Evolutionary conservation across 2,329 filamentous ascomycete species (phyloP).

Genomic region (Talaromyces sp.): DNA sequence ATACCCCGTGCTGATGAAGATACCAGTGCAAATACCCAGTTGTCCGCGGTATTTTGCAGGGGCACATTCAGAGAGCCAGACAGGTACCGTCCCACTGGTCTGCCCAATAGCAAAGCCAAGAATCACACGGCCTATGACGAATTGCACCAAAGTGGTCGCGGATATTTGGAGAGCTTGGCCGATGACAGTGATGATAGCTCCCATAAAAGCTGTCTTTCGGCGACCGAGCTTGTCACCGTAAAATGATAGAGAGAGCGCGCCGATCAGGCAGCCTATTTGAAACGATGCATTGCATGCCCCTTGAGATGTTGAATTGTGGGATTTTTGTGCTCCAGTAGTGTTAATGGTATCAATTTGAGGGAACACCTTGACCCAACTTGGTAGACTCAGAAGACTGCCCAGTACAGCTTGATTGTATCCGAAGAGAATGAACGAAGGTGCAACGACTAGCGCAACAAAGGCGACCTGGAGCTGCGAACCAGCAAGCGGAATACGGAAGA

Average conservation of each 20-base stretch:
- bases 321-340: not conserved
- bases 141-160: slow-evolving; percentile 47
- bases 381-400: slow-evolving; percentile 20
- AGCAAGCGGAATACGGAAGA: no score
- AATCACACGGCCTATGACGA: slow-evolving; percentile 55
- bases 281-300: slow-evolving; percentile 54
- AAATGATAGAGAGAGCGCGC: not conserved
- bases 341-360: slow-evolving; percentile 11
- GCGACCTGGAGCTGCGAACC: no score
- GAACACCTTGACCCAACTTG: slow-evolving; percentile 20
- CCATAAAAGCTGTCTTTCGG: not conserved
- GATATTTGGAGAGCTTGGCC: slow-evolving; percentile 53
- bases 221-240: slow-evolving; percentile 6
- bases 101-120: slow-evolving; percentile 52
- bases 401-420: slow-evolving; percentile 20
- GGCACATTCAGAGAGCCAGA: slow-evolving; percentile 9
- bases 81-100: not conserved
- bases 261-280: slow-evolving; percentile 38
- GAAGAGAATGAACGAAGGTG: not conserved
- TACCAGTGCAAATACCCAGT: not conserved
- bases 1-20: not conserved
- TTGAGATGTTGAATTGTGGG: slow-evolving; percentile 26
- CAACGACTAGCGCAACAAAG: slow-evolving; percentile 40
- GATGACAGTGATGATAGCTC: slow-evolving; percentile 36
- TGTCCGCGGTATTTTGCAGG: not conserved